A percentile compares a stretch with the other conserved stretches of the same genome.
phyloP scores from a whole-genome alignment of 768 basidiomycete species.

The Lactarius tabidus region DNA sequence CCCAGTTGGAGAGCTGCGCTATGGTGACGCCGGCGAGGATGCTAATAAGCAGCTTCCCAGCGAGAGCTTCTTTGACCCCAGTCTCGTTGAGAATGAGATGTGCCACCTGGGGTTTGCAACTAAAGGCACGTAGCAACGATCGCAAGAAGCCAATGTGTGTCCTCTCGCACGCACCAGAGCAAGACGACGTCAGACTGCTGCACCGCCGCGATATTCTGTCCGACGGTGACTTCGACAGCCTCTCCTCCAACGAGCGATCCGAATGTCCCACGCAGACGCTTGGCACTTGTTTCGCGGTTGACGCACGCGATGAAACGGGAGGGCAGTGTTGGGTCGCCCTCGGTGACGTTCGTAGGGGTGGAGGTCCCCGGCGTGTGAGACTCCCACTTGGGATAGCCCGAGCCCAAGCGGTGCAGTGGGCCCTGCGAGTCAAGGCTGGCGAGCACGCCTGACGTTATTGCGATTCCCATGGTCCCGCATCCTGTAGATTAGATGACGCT shows the following conservation, averaged over 20 bases:
- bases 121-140: constrained; percentile 32
- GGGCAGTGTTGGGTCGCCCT: constrained; percentile 68
- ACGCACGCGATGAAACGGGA: constrained; percentile 85
- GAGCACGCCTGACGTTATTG: constrained; percentile 89
- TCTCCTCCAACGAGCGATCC: constrained; percentile 53
- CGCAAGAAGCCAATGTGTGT: not conserved
- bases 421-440: constrained; percentile 64
- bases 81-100: constrained; percentile 62
- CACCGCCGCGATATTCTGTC: constrained; percentile 68
- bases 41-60: constrained; percentile 90
- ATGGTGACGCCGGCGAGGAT: constrained; percentile 98
- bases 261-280: constrained; percentile 62
- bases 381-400: constrained; percentile 52
- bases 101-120: constrained; percentile 93
- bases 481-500: constrained; percentile 45
- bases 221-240: constrained; percentile 66
- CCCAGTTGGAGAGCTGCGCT: constrained; percentile 70
- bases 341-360: constrained; percentile 48
- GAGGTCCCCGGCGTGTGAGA: constrained; percentile 68
- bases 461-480: constrained; percentile 98
- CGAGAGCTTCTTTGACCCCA: constrained; percentile 80
- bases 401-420: constrained; percentile 25
- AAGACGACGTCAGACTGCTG: constrained; percentile 78
- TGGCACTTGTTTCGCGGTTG: constrained; percentile 67
- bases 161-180: constrained; percentile 60